Evolutionary conservation across 352 stramenopile genomes (phyloP).

Genomic region (Pythium aristosporum): DNA sequence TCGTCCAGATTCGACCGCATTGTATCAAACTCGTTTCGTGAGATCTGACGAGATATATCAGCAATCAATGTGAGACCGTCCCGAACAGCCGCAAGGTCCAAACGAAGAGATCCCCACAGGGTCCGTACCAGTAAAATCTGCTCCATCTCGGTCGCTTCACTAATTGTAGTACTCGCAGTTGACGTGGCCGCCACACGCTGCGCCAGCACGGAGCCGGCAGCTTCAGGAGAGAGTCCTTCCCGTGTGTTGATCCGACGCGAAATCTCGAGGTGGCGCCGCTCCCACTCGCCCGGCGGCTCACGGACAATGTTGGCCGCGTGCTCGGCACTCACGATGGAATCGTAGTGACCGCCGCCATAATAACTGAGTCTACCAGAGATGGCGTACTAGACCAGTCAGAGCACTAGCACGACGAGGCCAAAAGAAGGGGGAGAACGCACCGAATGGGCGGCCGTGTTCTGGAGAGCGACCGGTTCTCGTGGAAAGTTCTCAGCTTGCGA

Average conservation of each 20-base stretch:
- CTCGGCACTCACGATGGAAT: constrained; percentile 72
- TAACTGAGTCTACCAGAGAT: constrained; percentile 71
- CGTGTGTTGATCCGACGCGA: constrained; percentile 70
- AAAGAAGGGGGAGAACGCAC: constrained; percentile 25
- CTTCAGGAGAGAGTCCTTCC: constrained; percentile 26
- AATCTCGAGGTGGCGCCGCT: constrained; percentile 66
- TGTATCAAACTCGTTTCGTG: constrained; percentile 69
- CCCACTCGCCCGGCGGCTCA: constrained; percentile 62
- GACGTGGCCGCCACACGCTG: constrained; percentile 12
- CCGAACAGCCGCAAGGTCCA: not conserved
- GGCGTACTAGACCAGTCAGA: too few relatives aligned
- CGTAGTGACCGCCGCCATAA: constrained; percentile 91
- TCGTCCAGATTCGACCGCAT: constrained; percentile 80
- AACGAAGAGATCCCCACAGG: not conserved
- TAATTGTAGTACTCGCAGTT: constrained; percentile 32
- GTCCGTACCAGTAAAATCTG: constrained; percentile 57
- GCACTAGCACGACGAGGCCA: not conserved
- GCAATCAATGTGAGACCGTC: not conserved
- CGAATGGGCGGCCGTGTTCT: constrained; percentile 67
- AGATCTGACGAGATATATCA: constrained; percentile 41
- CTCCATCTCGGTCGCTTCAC: constrained; percentile 68
- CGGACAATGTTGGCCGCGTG: constrained; percentile 59
- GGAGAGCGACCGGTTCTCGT: constrained; percentile 67
- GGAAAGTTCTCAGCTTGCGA: constrained; percentile 85
- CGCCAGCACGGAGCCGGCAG: not conserved